phyloP scores from a whole-genome alignment of 306 rosid species.

The Begonia masoniana region DNA sequence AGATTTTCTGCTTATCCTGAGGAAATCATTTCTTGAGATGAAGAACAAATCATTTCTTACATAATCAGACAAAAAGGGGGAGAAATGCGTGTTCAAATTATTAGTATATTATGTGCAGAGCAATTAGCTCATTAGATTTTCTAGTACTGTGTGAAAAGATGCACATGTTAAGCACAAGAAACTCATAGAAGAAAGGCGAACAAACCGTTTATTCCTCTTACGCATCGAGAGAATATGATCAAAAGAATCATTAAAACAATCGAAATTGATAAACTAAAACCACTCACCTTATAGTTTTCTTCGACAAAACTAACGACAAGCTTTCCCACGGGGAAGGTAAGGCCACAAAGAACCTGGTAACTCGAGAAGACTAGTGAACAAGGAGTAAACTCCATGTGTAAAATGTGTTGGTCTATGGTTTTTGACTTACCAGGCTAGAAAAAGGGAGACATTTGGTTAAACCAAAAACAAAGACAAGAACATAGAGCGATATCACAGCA shows the following conservation, averaged over 20 bases:
- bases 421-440: slow-evolving; percentile 43
- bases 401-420: background rate
- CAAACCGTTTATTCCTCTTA: too few relatives aligned
- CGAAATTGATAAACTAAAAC: background rate
- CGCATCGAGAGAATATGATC: too few relatives aligned
- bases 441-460: slow-evolving; percentile 48
- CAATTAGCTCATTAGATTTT: too few relatives aligned
- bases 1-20: slow-evolving; percentile 76
- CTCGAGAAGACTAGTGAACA: too few relatives aligned
- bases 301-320: slow-evolving; percentile 49
- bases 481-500: slow-evolving; percentile 36
- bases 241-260: too few relatives aligned
- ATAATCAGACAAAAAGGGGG: background rate
- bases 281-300: slow-evolving; percentile 63
- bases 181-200: too few relatives aligned
- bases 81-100: background rate
- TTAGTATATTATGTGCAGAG: too few relatives aligned
- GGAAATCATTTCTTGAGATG: background rate
- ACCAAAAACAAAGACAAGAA: slow-evolving; percentile 42
- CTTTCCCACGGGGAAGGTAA: slow-evolving; percentile 69
- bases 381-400: background rate
- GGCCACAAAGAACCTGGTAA: slow-evolving; percentile 45
- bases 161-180: too few relatives aligned
- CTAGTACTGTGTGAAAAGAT: too few relatives aligned
- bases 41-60: background rate